A percentile compares a stretch with the other conserved stretches of the same genome.
Conservation (phyloP, 2,329 filamentous ascomycete species). For the Alternaria novae-zelandiae region DNA sequence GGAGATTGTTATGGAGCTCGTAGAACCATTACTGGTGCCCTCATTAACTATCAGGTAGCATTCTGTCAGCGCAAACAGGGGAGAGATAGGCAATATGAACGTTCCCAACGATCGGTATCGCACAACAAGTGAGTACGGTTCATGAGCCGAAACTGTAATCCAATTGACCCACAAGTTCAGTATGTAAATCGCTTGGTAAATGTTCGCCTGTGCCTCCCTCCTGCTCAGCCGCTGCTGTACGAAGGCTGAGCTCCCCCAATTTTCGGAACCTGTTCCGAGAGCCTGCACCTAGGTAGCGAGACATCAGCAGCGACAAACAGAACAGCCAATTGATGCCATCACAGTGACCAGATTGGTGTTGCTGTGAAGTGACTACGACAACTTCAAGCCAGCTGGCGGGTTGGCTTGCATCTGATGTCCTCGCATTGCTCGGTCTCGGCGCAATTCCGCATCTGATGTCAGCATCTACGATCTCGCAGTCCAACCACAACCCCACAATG, state of each 20-base stretch:
- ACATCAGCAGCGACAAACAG: background rate
- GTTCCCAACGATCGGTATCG: background rate
- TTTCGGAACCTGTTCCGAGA: background rate
- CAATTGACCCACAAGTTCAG: background rate
- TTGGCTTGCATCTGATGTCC: background rate
- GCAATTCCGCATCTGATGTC: constrained; percentile 4
- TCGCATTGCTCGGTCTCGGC: background rate
- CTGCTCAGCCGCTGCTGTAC: background rate
- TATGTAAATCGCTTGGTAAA: background rate
- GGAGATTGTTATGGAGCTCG: background rate
- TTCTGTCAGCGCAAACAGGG: background rate
- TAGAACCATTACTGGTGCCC: background rate
- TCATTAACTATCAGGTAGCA: background rate
- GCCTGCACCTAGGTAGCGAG: background rate
- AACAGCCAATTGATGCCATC: background rate
- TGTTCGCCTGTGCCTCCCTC: background rate
- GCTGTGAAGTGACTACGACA: background rate
- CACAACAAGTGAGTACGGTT: background rate
- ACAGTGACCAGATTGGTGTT: background rate
- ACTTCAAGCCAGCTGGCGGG: background rate
- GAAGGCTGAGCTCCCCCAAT: background rate
- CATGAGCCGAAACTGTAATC: background rate
- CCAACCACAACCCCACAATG: constrained; percentile 21
- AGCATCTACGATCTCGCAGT: background rate
- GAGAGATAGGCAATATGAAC: background rate